Conservation (phyloP, 495 filamentous ascomycete genomes). For the Extremus antarcticus region DNA sequence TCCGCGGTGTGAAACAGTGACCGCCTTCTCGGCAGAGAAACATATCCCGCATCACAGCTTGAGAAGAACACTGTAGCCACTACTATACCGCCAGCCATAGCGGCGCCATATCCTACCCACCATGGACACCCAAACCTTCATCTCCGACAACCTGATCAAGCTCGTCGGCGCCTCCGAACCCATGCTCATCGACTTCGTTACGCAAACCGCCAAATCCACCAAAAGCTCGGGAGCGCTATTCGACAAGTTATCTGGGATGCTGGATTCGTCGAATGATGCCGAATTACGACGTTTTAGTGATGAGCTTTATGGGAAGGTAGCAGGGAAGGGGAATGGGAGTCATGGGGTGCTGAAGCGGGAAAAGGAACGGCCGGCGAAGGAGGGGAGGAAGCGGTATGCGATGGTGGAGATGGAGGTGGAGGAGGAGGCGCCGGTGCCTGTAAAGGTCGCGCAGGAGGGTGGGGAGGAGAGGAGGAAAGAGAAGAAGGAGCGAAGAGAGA, state of each 20-base stretch:
- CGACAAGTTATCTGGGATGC: slow-evolving; percentile 41
- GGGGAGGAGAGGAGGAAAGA: slow-evolving; percentile 21
- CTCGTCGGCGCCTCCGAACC: slow-evolving; percentile 50
- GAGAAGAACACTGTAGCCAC: background rate
- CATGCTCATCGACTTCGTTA: slow-evolving; percentile 51
- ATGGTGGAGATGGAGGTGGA: slow-evolving; percentile 72
- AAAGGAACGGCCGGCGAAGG: slow-evolving; percentile 21
- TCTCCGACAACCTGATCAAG: slow-evolving; percentile 25
- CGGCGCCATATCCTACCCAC: background rate
- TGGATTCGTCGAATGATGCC: slow-evolving; percentile 39
- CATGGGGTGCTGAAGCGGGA: slow-evolving; percentile 10
- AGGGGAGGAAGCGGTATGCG: slow-evolving; percentile 57
- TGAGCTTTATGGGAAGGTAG: slow-evolving; percentile 42
- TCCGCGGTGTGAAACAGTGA: background rate
- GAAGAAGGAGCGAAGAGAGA: slow-evolving; percentile 14
- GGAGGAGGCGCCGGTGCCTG: slow-evolving; percentile 33
- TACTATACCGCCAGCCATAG: background rate
- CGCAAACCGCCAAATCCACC: slow-evolving; percentile 46
- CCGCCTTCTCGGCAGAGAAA: background rate
- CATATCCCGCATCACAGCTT: background rate
- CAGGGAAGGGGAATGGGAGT: slow-evolving; percentile 7
- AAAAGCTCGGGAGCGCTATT: slow-evolving; percentile 43
- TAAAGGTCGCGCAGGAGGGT: slow-evolving; percentile 18
- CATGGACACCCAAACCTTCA: slow-evolving; percentile 25
- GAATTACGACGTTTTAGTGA: slow-evolving; percentile 43